Evolutionary conservation across 768 basidiomycete genomes (phyloP).

Genomic region (Sutorius australiensis): DNA sequence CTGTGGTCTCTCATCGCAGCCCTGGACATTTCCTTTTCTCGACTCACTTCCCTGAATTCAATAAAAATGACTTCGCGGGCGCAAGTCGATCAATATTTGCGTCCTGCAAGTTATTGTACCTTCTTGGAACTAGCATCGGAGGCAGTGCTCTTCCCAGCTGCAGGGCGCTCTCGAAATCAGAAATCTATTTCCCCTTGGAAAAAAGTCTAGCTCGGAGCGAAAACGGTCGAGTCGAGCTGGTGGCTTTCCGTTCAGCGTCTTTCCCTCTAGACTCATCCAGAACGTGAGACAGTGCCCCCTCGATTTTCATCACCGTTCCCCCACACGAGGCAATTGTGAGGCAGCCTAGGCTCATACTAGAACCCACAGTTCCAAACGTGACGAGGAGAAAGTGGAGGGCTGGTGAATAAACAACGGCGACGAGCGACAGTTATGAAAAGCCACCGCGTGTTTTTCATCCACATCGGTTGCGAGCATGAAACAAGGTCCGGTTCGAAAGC

Average conservation of each 20-base stretch:
- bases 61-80: constrained; percentile 1
- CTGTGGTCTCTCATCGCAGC: not conserved
- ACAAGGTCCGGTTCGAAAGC: constrained; percentile 10
- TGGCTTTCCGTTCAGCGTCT: not conserved
- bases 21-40: not conserved
- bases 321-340: constrained; percentile 23
- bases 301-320: not conserved
- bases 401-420: not conserved
- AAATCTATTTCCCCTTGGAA: not conserved
- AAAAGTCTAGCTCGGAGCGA: not conserved
- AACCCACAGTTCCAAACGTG: not conserved
- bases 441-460: constrained; percentile 7
- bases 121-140: not conserved
- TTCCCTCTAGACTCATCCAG: constrained; percentile 3
- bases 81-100: not conserved
- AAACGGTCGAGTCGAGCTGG: not conserved
- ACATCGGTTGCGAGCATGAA: constrained; percentile 15
- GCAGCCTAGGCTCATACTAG: constrained; percentile 10
- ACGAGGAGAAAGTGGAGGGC: not conserved
- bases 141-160: constrained; percentile 9
- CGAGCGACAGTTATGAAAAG: not conserved
- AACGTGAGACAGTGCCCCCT: not conserved
- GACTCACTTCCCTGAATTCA: not conserved
- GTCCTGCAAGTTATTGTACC: not conserved
- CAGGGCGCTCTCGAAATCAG: not conserved